A percentile compares a stretch with the other conserved stretches of the same genome.
Evolutionary conservation across 2,329 filamentous ascomycete genomes (phyloP).

Genomic region (Penicillium sp.): DNA sequence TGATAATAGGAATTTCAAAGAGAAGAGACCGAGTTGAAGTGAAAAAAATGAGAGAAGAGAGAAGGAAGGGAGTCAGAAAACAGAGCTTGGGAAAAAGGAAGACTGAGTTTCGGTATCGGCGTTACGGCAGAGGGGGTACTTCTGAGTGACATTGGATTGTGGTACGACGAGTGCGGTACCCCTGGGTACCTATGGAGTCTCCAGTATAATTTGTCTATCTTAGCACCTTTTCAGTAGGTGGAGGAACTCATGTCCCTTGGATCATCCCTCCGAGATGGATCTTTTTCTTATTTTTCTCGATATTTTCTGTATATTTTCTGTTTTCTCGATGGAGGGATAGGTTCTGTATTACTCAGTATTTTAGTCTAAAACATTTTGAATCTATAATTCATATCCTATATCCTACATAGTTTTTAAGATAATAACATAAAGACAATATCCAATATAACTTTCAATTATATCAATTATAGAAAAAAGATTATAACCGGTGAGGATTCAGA

Average conservation of each 20-base stretch:
- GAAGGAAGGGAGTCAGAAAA: neutral
- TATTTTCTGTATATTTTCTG: neutral
- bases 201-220: constrained; percentile 13
- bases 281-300: neutral
- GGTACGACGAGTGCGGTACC: constrained; percentile 1
- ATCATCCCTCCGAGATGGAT: constrained; percentile 8
- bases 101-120: constrained; percentile 11
- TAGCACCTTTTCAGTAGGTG: constrained; percentile 17
- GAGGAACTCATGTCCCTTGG: constrained; percentile 15
- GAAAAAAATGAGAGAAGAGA: neutral
- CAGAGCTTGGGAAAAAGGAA: constrained; percentile 9
- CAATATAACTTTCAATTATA: neutral
- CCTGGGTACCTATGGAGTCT: constrained; percentile 3
- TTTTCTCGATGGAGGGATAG: neutral
- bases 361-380: too few species aligned
- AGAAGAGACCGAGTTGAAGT: neutral
- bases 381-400: too few species aligned
- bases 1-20: neutral
- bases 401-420: too few species aligned
- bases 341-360: too few species aligned
- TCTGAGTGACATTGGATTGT: constrained; percentile 1
- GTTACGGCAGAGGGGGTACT: constrained; percentile 9
- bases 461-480: neutral
- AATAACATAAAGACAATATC: neutral
- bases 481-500: neutral